Evolutionary conservation across 2,329 filamentous ascomycete genomes (phyloP).

Genomic region (Aureobasidium subglaciale): DNA sequence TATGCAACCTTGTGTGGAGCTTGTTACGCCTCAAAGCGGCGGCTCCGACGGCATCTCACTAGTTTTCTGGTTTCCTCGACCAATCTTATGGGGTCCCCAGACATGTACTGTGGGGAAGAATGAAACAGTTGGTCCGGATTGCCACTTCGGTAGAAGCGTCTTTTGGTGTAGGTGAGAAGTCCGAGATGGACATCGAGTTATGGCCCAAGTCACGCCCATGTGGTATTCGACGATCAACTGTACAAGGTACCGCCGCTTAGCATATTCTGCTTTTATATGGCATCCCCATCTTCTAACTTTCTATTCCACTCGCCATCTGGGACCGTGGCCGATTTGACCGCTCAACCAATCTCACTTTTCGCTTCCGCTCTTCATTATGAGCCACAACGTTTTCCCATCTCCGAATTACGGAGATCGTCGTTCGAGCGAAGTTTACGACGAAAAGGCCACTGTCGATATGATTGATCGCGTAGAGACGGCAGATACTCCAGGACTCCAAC

Average conservation of each 20-base stretch:
- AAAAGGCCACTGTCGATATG: slow-evolving; percentile 10
- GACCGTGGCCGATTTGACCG: no score
- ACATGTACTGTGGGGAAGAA: neutral
- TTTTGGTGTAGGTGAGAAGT: slow-evolving; percentile 4
- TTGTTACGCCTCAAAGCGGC: neutral
- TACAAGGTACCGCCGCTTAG: neutral
- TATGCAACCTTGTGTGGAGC: neutral
- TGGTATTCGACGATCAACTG: neutral
- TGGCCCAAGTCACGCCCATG: slow-evolving; percentile 6
- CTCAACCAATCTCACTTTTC: no score
- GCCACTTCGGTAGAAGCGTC: neutral
- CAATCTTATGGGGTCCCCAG: slow-evolving; percentile 7
- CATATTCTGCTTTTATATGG: neutral
- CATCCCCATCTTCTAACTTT: neutral
- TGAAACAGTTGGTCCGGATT: neutral
- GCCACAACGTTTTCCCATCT: neutral
- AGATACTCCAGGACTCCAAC: neutral
- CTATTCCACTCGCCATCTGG: no score
- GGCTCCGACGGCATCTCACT: neutral
- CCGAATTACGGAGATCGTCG: neutral
- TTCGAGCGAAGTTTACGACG: neutral
- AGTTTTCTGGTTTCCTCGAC: neutral
- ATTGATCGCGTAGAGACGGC: slow-evolving; percentile 4
- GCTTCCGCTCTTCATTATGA: neutral
- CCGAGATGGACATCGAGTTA: neutral